Base-by-base conservation (phyloP, 2,329 filamentous ascomycete species). In the Acephala macrosclerotiorum region DNA sequence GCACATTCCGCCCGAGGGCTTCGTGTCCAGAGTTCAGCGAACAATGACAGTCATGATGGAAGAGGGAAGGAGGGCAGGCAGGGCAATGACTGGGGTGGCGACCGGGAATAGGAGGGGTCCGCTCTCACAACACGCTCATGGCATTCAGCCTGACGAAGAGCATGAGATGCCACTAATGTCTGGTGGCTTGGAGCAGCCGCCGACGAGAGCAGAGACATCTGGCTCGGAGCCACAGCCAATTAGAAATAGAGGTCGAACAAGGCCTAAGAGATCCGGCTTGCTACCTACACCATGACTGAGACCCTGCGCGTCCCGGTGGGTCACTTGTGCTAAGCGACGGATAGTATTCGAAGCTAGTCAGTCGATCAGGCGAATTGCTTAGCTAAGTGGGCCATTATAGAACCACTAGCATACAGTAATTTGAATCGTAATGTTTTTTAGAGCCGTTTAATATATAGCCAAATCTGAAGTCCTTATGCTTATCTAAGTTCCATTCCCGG, bases 81-180 rank as follows among this genome's bases (percentile, higher is more conserved):
- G 7, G 22, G 14, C 18, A 55, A 55, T n/a, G n/a, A 55, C 20
- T 55, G 49, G 49, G 49, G 49, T n/a, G n/a, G n/a, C n/a, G n/a
- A n/a, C n/a, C 14, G 16, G 3, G 16, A 55, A 55, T 14, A 38
- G 14, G 36, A 38, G 14, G 7, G 14, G 36, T 38, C 36, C 36
- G 14, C 36, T 38, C 7, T 55, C 14, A 55, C 49, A 55, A 51
- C 7, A n/a, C 16, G 3, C 18, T 26, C 16, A 55, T 26, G 6
- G 6, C 14, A 6, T 55, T 55, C n/a, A 22, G 7, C 22, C 49
- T 55, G 49, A 22, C 16, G 49, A 55, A 26, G n/a, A 55, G 49
- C 22, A 26, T 26, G 49, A 55, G 29, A 55, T 55, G 49, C 29
- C n/a, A 16, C n/a, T n/a, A n/a, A n/a, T n/a, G n/a, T n/a, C n/a